Evolutionary conservation across 805 yeast genomes (phyloP), one percentile per base, ranked within the genome.

Genomic region (Tetrapisispora pingtungensis): DNA sequence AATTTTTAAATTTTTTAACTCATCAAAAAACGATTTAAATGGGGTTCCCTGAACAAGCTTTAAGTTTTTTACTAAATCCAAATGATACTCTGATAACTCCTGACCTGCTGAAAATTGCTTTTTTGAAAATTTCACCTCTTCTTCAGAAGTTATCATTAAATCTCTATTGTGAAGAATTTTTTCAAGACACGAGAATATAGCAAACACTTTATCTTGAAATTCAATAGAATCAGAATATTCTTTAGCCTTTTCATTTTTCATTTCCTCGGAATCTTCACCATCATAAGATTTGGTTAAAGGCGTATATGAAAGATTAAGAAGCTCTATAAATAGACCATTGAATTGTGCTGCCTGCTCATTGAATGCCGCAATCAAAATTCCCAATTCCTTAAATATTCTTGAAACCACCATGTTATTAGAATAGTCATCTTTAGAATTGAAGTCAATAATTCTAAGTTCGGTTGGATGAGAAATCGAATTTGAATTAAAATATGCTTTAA

Each of bases 151-250:
- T 14, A 57, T 41, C 12, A 55, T 43, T 2, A 44, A 42, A 17
- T 56, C 72, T 45, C 82, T 59, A 50, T 76, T 80, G 26, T 55
- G 60, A 28, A 79, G 51, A 3, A 70, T 55, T 39, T 67, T 62
- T 44, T 77, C 77, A 7, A 84, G 47, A 17, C 75, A 73, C 42
- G 75, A 77, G 46, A 84, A 65, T 45, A 77, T 72, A 0, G 75
- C 70, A 34, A 77, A 76, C 0, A 81, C 81, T 46, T 74, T 70
- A 46, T 83, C 94, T 60, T 90, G 97, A 39, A 75, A 80, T 35
- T 77, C 76, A 40, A 90, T 67, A 0, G 95, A 80, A 4, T 73
- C 74, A 12, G 77, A 80, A 61, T 89, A 93, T 55, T 88, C 97
- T 41, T 78, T 83, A 13, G 89, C 88, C 42, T 80, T 78, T 14